These are phyloP conservation scores for Halenospora varia DNA, from an alignment of 495 filamentous ascomycete species.

Conservation along the genomic window DNA sequence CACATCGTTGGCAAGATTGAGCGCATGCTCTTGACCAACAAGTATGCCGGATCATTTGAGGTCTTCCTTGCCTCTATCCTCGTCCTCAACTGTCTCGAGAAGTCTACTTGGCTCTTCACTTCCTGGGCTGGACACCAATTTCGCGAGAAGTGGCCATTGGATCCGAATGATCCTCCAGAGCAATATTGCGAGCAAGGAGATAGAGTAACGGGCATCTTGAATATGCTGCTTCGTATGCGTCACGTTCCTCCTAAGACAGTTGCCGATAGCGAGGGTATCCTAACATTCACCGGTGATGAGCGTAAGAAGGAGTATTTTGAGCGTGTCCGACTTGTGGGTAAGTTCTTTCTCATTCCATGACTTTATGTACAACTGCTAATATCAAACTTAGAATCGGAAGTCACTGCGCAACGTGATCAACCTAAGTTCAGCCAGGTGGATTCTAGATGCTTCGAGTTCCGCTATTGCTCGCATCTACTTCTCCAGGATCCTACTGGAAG, in stretches of 20 bases:
- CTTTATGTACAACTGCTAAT: not conserved
- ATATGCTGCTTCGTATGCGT: slow-evolving; percentile 72
- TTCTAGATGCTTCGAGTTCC: slow-evolving; percentile 63
- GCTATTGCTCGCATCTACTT: slow-evolving; percentile 41
- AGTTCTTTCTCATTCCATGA: not conserved
- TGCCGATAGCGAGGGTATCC: slow-evolving; percentile 47
- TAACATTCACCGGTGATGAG: slow-evolving; percentile 51
- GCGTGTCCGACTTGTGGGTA: not conserved
- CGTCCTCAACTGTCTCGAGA: slow-evolving; percentile 75
- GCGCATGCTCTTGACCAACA: slow-evolving; percentile 68
- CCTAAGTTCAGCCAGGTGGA: slow-evolving; percentile 55
- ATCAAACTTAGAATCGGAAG: not conserved
- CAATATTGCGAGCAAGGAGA: slow-evolving; percentile 68
- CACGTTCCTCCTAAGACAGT: slow-evolving; percentile 61
- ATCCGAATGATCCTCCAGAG: slow-evolving; percentile 59
- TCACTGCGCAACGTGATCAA: not conserved
- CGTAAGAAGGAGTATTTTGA: slow-evolving; percentile 54
- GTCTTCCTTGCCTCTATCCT: slow-evolving; percentile 73
- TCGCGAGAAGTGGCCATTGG: slow-evolving; percentile 63
- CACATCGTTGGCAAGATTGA: slow-evolving; percentile 72
- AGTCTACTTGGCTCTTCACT: slow-evolving; percentile 78
- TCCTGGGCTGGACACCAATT: slow-evolving; percentile 62
- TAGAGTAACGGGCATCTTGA: slow-evolving; percentile 64
- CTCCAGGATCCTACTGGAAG: slow-evolving; percentile 5
- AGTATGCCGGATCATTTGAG: slow-evolving; percentile 59